phyloP scores from a whole-genome alignment of 495 filamentous ascomycete species.

The Rusavskia elegans region DNA sequence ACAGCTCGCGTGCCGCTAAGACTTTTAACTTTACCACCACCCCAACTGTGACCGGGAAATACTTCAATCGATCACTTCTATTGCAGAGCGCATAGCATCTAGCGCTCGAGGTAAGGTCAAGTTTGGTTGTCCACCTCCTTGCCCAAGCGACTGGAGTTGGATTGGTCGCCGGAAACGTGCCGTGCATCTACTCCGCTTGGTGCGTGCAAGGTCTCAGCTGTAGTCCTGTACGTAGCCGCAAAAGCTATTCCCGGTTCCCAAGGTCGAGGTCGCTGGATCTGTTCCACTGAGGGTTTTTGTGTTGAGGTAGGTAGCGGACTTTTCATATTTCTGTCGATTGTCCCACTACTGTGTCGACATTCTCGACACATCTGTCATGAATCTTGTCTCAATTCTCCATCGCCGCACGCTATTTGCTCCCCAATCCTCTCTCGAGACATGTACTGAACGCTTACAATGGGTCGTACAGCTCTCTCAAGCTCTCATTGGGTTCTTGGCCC shows the following conservation, averaged over 20 bases:
- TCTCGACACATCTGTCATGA: neutral
- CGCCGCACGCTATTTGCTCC: neutral
- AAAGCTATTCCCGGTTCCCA: neutral
- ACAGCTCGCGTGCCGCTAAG: too few species aligned
- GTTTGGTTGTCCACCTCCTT: neutral
- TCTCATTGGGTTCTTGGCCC: neutral
- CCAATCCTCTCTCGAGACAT: neutral
- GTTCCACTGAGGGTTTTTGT: neutral
- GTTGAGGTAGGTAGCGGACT: neutral
- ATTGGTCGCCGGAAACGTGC: neutral
- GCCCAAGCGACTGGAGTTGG: neutral
- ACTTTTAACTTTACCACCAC: too few species aligned
- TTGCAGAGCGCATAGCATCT: neutral
- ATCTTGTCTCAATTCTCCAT: neutral
- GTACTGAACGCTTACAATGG: neutral
- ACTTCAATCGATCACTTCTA: neutral
- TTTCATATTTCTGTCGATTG: neutral
- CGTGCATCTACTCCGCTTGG: neutral
- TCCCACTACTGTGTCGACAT: neutral
- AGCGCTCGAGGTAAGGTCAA: neutral
- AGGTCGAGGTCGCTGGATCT: neutral
- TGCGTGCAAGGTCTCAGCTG: neutral
- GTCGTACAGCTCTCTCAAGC: neutral
- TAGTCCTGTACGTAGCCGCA: neutral
- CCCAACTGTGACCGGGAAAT: too few species aligned